Evolutionary conservation across 805 yeast species (phyloP).

Genomic region (Sugiyamaella smithiae): DNA sequence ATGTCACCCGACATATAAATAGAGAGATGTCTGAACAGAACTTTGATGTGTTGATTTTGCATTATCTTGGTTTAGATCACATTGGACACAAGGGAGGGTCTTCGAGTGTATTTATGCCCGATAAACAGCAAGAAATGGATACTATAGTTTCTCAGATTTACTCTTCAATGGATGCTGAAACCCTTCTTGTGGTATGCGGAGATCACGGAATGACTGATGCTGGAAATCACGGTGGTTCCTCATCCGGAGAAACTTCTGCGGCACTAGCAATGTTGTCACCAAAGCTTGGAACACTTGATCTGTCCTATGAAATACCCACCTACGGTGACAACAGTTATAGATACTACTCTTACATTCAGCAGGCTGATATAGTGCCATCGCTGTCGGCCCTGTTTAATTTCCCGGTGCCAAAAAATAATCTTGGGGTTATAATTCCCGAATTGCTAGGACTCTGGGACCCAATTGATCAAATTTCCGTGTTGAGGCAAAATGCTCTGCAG

Average conservation of each 20-base stretch:
- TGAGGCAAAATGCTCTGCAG: slow-evolving; percentile 41
- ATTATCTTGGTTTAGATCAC: slow-evolving; percentile 92
- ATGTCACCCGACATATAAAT: slow-evolving; percentile 85
- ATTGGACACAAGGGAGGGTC: slow-evolving; percentile 99
- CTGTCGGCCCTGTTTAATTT: slow-evolving; percentile 57
- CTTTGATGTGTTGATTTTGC: slow-evolving; percentile 89
- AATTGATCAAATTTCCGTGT: slow-evolving; percentile 49
- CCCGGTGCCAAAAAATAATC: slow-evolving; percentile 66
- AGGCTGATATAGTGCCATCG: slow-evolving; percentile 73
- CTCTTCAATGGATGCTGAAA: slow-evolving; percentile 40
- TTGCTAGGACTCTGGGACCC: slow-evolving; percentile 52
- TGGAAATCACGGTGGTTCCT: slow-evolving; percentile 97
- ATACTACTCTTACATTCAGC: slow-evolving; percentile 55
- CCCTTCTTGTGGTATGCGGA: slow-evolving; percentile 75
- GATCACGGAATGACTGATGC: slow-evolving; percentile 97
- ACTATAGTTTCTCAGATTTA: slow-evolving; percentile 53
- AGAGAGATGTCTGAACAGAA: slow-evolving; percentile 43
- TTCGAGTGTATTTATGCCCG: slow-evolving; percentile 69
- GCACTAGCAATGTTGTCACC: slow-evolving; percentile 71
- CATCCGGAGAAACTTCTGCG: slow-evolving; percentile 87
- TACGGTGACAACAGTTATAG: slow-evolving; percentile 34
- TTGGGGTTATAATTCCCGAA: slow-evolving; percentile 67
- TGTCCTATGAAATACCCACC: background rate
- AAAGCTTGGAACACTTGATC: slow-evolving; percentile 39
- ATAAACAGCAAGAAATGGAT: slow-evolving; percentile 87